These are phyloP conservation scores for Collybia nuda DNA, from an alignment of 768 basidiomycete species.

Conservation along the genomic window DNA sequence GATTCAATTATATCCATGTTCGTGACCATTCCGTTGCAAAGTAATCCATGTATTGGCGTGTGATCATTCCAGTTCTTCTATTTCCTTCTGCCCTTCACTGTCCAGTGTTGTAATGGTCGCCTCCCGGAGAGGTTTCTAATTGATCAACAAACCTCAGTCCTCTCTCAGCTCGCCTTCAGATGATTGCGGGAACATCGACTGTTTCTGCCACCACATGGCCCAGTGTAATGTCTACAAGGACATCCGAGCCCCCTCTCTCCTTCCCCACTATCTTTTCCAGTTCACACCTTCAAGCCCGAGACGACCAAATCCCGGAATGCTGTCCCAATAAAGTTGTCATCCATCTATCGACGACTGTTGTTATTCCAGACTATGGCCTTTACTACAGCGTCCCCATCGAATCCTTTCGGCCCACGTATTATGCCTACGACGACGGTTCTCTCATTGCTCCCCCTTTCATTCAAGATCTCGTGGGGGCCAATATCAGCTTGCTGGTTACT, in stretches of 20 bases:
- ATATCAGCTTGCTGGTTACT: constrained; percentile 44
- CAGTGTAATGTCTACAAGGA: constrained; percentile 11
- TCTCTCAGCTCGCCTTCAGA: constrained; percentile 6
- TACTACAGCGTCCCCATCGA: constrained; percentile 43
- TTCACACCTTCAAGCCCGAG: constrained; percentile 24
- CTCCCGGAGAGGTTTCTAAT: constrained; percentile 31
- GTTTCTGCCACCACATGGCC: constrained; percentile 13
- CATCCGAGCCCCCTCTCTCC: constrained; percentile 12
- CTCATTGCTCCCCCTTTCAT: constrained; percentile 47
- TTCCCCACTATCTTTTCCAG: constrained; percentile 16
- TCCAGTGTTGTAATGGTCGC: constrained; percentile 29
- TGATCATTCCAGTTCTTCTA: constrained; percentile 11
- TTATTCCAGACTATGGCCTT: constrained; percentile 45
- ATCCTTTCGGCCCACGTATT: constrained; percentile 48
- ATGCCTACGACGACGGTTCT: constrained; percentile 55
- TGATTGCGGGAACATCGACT: constrained; percentile 19
- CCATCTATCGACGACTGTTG: constrained; percentile 46
- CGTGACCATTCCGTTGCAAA: constrained; percentile 14
- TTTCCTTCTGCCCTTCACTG: constrained; percentile 17
- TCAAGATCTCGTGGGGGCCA: constrained; percentile 38
- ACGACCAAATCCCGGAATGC: constrained; percentile 30
- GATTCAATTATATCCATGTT: constrained; percentile 4
- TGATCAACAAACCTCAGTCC: constrained; percentile 9
- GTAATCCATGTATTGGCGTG: constrained; percentile 12
- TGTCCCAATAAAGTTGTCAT: constrained; percentile 47